These are phyloP conservation scores for Hypoxylon sp. DNA, from an alignment of 2,329 filamentous ascomycete genomes.

Conservation along the genomic window DNA sequence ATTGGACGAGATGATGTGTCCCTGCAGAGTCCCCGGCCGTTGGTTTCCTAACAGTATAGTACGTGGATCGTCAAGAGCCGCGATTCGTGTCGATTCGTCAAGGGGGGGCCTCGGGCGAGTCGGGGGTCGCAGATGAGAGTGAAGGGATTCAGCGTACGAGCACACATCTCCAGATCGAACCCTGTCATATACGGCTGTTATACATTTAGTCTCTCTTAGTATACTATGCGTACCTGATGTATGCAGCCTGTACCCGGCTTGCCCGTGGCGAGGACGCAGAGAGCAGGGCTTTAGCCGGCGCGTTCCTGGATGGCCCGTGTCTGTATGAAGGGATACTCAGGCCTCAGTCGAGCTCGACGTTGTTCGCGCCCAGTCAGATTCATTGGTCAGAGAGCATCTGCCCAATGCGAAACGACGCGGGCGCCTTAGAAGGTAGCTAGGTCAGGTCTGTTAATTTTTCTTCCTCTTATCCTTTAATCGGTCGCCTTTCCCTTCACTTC, in stretches of 20 bases:
- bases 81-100: constrained; percentile 37
- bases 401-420: constrained; percentile 40
- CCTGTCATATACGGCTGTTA: too few relatives aligned
- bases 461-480: constrained; percentile 2
- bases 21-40: constrained; percentile 20
- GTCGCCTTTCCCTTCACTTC: constrained; percentile 18
- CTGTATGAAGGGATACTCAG: constrained; percentile 28
- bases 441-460: constrained; percentile 10
- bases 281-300: constrained; percentile 12
- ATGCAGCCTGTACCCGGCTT: not conserved
- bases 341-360: constrained; percentile 39
- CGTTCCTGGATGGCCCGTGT: constrained; percentile 16
- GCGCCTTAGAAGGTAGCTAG: constrained; percentile 11
- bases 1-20: constrained; percentile 30
- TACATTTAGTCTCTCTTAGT: too few relatives aligned
- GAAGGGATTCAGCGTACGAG: constrained; percentile 26
- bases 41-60: constrained; percentile 33
- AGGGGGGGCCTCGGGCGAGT: too few relatives aligned
- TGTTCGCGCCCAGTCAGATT: constrained; percentile 33
- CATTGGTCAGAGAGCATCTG: constrained; percentile 41
- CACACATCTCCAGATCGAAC: constrained; percentile 21
- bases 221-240: too few relatives aligned
- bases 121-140: constrained; percentile 18
- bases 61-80: constrained; percentile 36
- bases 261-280: not conserved